Conservation (phyloP, 2,329 filamentous ascomycete species). For the Arthrobotrys iridis region DNA sequence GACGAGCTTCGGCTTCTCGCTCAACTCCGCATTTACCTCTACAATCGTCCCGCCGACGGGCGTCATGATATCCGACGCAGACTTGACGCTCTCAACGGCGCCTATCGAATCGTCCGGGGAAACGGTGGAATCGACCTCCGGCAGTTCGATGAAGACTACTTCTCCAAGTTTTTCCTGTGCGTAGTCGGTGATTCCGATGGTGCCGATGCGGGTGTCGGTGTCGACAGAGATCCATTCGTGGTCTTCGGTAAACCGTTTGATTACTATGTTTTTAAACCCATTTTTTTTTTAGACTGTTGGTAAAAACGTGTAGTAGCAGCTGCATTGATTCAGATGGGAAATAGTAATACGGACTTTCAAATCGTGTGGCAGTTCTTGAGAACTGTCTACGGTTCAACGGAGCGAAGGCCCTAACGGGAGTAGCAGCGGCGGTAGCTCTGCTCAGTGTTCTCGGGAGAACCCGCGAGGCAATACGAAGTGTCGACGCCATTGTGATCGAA, state of each 20-base stretch:
- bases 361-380: slow-evolving; percentile 24
- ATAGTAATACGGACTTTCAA: slow-evolving; percentile 16
- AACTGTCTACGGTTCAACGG: slow-evolving; percentile 28
- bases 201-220: slow-evolving; percentile 82
- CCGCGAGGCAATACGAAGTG: slow-evolving; percentile 43
- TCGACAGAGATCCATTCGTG: slow-evolving; percentile 98
- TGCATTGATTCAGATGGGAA: too few species aligned
- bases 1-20: slow-evolving; percentile 85
- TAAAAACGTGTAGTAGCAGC: not conserved
- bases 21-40: slow-evolving; percentile 77
- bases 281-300: not conserved
- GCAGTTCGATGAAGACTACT: slow-evolving; percentile 96
- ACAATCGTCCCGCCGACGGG: slow-evolving; percentile 81
- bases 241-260: slow-evolving; percentile 91
- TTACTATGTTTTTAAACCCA: slow-evolving; percentile 25
- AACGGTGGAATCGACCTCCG: slow-evolving; percentile 74
- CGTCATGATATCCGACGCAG: slow-evolving; percentile 94
- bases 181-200: slow-evolving; percentile 87
- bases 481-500: slow-evolving; percentile 32
- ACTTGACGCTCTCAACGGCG: slow-evolving; percentile 97
- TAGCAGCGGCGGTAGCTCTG: slow-evolving; percentile 1
- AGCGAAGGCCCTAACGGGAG: slow-evolving; percentile 17
- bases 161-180: slow-evolving; percentile 92
- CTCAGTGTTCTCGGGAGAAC: slow-evolving; percentile 28
- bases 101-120: slow-evolving; percentile 83